Conservation (phyloP, 495 filamentous ascomycete species). For the Talaromyces ruber region DNA sequence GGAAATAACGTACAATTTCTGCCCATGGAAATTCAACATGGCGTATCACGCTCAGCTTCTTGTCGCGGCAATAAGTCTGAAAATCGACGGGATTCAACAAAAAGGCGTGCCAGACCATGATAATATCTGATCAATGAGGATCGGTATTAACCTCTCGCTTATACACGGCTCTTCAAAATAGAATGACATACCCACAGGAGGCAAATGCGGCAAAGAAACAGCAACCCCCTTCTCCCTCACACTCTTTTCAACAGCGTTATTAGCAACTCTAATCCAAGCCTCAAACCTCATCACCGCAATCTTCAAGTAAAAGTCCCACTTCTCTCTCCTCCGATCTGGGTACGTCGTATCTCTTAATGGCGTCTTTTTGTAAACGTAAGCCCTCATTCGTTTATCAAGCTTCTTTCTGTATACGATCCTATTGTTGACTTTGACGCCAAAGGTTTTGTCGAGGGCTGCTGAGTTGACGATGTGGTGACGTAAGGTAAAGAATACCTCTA, state of each 20-base stretch:
- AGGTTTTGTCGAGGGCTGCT: conserved; percentile 5
- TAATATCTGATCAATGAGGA: conserved; percentile 11
- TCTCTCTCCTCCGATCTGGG: conserved; percentile 4
- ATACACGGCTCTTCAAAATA: not conserved
- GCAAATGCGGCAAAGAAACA: conserved; percentile 2
- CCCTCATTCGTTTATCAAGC: not conserved
- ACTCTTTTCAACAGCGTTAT: not conserved
- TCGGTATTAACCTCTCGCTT: not conserved
- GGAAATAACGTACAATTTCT: conserved; percentile 13
- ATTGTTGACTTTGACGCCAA: conserved; percentile 2
- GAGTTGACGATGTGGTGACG: conserved; percentile 11
- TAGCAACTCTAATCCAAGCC: conserved; percentile 8
- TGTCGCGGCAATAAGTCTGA: conserved; percentile 1
- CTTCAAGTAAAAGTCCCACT: conserved; percentile 13
- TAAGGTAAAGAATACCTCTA: conserved; percentile 19
- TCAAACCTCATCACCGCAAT: conserved; percentile 13
- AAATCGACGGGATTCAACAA: conserved; percentile 13
- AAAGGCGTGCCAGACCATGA: conserved; percentile 19
- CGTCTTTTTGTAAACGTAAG: not conserved
- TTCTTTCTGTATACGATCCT: not conserved
- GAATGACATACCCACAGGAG: conserved; percentile 2
- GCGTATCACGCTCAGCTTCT: not conserved
- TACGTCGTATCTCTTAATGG: conserved; percentile 10
- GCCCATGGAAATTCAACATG: conserved; percentile 13
- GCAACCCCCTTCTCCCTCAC: not conserved